Evolutionary conservation across 2,329 filamentous ascomycete genomes (phyloP), one percentile per base, ranked within the genome.

Genomic region (Neopestalotiopsis sp.): DNA sequence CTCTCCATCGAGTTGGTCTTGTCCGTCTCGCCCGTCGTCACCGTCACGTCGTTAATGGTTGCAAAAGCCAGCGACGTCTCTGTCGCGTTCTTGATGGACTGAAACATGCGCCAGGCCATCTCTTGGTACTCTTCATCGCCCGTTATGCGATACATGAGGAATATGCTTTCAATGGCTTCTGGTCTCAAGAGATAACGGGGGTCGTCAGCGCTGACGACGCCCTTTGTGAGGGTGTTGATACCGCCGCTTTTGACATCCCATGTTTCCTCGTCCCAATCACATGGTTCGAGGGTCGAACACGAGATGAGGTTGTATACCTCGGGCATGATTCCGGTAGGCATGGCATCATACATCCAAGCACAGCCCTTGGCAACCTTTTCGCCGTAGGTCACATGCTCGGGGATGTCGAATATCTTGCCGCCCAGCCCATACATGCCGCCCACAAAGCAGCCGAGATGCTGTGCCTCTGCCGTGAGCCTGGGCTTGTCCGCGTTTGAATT

Each of bases 191-290:
- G 77, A 67, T 88, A 88, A 3, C 82, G 81, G 0, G 85, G 77
- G 66, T 88, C 85, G 0, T 79, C 84, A 10, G 81, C 81, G 71
- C 89, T 87, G 63, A 85, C 90, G 77, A 93, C 94, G 0, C 93
- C 92, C 7, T 86, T 85, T 4, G 81, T 79, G 1, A 86, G 73
- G 40, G 67, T 69, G 34, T 38, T 38, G 24, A 66, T 66, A 57
- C 73, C 61, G 59, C 71, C 73, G 1, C 73, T 72, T 30, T 49
- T 28, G n/a, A 67, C 68, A 38, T 73, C 73, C 72, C 73, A 79
- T 62, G 65, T 67, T 0, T 67, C 67, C n/a, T 83, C 80, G 70
- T 86, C 77, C 74, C 85, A 79, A 79, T 83, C 83, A 84, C 79
- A 79, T 30, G 75, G 72, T 0, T 78, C 77, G 2, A 77, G 69